Base-by-base conservation (phyloP, 2,329 filamentous ascomycete genomes). In the Neurospora sp. region DNA sequence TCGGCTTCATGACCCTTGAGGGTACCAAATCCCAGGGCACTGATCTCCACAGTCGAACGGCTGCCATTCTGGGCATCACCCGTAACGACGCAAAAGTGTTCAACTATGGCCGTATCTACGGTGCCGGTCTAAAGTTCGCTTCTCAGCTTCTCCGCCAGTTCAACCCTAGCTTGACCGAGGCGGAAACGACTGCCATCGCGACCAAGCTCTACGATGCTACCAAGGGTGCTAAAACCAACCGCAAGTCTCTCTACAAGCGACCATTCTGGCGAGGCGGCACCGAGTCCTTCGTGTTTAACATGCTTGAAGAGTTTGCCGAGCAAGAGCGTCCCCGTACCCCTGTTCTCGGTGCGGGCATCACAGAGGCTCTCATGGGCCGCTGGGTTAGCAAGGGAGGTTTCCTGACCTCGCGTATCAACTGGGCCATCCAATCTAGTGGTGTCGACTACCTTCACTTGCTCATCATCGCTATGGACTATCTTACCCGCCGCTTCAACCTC, bases 1-100 rank as follows among this genome's bases (percentile, higher is more conserved):
- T 99, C 71, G 96, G 96, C 0, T 99, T 99, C 83, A 99, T 99
- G 96, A 99, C 96, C 0, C 84, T 99, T 1, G 96, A 99, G 81
- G 95, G 96, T 15, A 96, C 93, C 67, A 98, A 99, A 81, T 90
- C 93, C 6, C 93, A 92, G 2, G 95, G 95, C 4, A 99, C 95
- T 0, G 95, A 99, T 79, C 82, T 98, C 70, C 95, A 99, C 80
- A 97, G 94, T 7, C 92, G 95, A 39, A 99, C 96, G 38, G 96
- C 96, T 1, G 86, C 87, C 6, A 99, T 99, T 70, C 81, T 99
- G 2, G 95, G 94, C 7, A 99, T 99, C 72, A 96, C 93, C 2
- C 88, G 96, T 72, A 97, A 97, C 76, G 90, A 97, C 76, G 96
- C 96, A 71, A 99, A 99, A 78, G 89, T 99, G 0, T 99, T 99